Conservation (phyloP, 2,329 filamentous ascomycete genomes). For the Paraphoma sp. region DNA sequence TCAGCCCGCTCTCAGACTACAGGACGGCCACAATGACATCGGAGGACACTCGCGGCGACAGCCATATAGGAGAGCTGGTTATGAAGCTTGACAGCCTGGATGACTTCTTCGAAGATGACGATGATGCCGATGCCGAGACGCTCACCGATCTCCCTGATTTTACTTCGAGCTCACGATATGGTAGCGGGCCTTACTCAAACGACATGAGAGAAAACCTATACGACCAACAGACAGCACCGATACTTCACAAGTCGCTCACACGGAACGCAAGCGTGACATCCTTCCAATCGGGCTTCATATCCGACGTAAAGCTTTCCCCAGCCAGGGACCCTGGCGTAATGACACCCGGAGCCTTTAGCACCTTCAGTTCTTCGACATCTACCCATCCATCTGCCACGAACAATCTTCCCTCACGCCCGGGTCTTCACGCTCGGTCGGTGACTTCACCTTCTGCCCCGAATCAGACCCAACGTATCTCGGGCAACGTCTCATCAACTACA, state of each 20-base stretch:
- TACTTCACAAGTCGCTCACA: constrained; percentile 80
- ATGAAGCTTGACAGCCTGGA: constrained; percentile 62
- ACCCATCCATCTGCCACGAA: constrained; percentile 21
- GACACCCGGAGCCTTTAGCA: constrained; percentile 64
- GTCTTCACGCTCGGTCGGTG: constrained; percentile 79
- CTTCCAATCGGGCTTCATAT: constrained; percentile 83
- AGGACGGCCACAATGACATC: constrained; percentile 93
- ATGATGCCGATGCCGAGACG: constrained; percentile 47
- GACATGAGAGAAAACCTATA: constrained; percentile 75
- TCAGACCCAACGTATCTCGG: constrained; percentile 48
- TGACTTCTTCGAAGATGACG: constrained; percentile 60
- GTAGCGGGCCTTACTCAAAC: constrained; percentile 32
- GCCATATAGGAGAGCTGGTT: constrained; percentile 82
- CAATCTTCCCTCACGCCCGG: constrained; percentile 59
- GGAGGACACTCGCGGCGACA: constrained; percentile 75
- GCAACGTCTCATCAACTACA: constrained; percentile 62
- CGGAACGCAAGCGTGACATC: constrained; percentile 74
- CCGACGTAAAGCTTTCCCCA: constrained; percentile 70
- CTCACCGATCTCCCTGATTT: constrained; percentile 43
- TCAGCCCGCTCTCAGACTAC: constrained; percentile 71
- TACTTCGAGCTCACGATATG: constrained; percentile 39
- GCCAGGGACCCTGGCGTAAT: constrained; percentile 59
- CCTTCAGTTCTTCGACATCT: constrained; percentile 34
- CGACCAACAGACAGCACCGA: constrained; percentile 90
- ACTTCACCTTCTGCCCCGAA: constrained; percentile 74